phyloP scores from a whole-genome alignment of 1,284 basidiomycete genomes.

The Sanguinoderma infundibulare region DNA sequence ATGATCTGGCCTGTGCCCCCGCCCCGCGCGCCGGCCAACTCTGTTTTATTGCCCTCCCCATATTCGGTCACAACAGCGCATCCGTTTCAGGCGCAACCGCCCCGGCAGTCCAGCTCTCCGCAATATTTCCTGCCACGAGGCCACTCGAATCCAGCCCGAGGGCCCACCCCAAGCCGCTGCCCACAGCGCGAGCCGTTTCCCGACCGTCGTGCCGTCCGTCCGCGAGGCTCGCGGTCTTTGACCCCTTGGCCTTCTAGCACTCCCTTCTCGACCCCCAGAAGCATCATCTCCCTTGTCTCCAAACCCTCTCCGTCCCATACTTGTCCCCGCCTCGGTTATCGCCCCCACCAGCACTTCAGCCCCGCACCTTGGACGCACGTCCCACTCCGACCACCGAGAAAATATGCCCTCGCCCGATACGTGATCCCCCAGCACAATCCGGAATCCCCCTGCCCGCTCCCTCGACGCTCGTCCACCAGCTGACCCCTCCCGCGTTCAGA shows the following conservation, averaged over 20 bases:
- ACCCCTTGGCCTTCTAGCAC: not conserved
- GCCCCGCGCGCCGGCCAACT: slow-evolving; percentile 14
- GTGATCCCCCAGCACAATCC: not conserved
- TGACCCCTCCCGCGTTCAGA: not conserved
- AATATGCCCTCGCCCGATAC: not conserved
- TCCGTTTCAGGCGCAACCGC: slow-evolving; percentile 14
- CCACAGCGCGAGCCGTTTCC: not conserved
- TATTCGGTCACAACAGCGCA: slow-evolving; percentile 20
- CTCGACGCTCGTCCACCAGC: too few relatives aligned
- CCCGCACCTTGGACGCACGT: not conserved
- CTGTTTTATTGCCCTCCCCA: slow-evolving; percentile 20
- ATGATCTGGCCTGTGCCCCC: not conserved
- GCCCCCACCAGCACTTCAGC: not conserved
- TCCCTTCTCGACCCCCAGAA: not conserved
- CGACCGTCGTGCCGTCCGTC: not conserved
- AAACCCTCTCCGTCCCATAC: not conserved
- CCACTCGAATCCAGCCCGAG: not conserved
- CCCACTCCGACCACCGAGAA: not conserved
- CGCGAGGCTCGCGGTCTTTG: not conserved
- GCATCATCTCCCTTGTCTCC: not conserved
- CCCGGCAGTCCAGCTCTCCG: slow-evolving; percentile 23
- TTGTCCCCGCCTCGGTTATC: not conserved
- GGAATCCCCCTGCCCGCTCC: not conserved
- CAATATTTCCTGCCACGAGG: slow-evolving; percentile 24
- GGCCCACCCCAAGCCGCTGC: not conserved